Conservation (phyloP, 805 yeast species). For the Monosporozyma unispora region DNA sequence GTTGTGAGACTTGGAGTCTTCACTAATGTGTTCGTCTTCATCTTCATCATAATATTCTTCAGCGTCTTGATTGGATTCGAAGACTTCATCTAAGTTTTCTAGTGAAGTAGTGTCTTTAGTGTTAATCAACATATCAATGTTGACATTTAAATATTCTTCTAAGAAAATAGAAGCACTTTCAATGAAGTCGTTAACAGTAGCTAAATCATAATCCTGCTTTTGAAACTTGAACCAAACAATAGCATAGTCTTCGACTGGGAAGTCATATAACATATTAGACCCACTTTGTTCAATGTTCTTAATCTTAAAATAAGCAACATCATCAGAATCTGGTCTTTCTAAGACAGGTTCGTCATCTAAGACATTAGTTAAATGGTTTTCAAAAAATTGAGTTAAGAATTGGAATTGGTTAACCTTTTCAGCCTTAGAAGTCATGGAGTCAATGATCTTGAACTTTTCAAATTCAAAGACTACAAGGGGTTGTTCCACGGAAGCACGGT, state of each 20-base stretch:
- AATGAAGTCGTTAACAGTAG: slow-evolving; percentile 20
- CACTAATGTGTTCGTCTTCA: not conserved
- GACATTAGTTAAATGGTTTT: slow-evolving; percentile 9
- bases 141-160: slow-evolving; percentile 14
- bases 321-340: not conserved
- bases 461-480: slow-evolving; percentile 23
- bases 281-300: slow-evolving; percentile 14
- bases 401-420: slow-evolving; percentile 9
- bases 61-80: not conserved
- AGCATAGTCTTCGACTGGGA: slow-evolving; percentile 12
- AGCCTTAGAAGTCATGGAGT: slow-evolving; percentile 2
- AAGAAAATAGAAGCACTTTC: slow-evolving; percentile 18
- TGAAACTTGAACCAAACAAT: slow-evolving; percentile 20
- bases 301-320: slow-evolving; percentile 4
- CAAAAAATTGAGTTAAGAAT: slow-evolving; percentile 16
- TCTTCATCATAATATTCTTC: not conserved
- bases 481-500: slow-evolving; percentile 7
- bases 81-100: slow-evolving; percentile 4
- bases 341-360: slow-evolving; percentile 7
- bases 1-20: not conserved
- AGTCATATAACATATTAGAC: slow-evolving; percentile 16
- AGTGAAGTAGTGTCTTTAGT: slow-evolving; percentile 5
- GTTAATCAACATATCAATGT: slow-evolving; percentile 19
- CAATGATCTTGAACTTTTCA: slow-evolving; percentile 12
- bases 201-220: slow-evolving; percentile 16